These are phyloP conservation scores for Pleurozium schreberi DNA, from an alignment of 225 moss, liverwort and hornwort genomes.

Conservation along the genomic window DNA sequence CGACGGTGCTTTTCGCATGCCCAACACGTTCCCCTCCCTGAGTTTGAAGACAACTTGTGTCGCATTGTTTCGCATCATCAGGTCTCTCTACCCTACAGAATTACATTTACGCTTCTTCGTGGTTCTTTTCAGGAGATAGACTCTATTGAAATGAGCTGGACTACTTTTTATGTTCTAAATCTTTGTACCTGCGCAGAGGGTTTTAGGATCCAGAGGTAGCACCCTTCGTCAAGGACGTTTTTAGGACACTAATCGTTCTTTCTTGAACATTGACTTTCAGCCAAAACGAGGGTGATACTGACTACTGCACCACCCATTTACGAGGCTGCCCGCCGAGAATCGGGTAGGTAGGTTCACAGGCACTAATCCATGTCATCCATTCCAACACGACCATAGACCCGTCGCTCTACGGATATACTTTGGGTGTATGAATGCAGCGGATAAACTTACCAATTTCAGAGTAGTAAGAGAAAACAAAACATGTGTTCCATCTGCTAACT, in stretches of 20 bases:
- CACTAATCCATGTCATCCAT: neutral
- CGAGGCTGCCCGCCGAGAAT: too few species aligned
- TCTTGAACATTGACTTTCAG: too few species aligned
- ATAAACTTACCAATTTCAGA: neutral
- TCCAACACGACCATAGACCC: neutral
- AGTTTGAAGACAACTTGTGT: neutral
- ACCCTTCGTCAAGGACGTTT: too few species aligned
- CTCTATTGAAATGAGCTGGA: neutral
- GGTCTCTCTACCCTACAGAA: neutral
- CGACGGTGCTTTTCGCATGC: slow-evolving; percentile 66
- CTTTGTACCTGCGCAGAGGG: too few species aligned
- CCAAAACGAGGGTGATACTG: too few species aligned
- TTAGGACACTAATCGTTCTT: too few species aligned
- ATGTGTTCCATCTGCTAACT: neutral
- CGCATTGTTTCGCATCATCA: neutral
- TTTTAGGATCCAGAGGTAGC: too few species aligned
- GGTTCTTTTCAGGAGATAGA: neutral
- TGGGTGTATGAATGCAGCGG: neutral
- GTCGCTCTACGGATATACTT: neutral
- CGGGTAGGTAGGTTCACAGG: too few species aligned
- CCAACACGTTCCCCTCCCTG: slow-evolving; percentile 48
- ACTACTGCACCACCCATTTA: too few species aligned
- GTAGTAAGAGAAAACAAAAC: too few species aligned
- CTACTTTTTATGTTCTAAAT: neutral
- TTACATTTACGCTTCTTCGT: too few species aligned